Conservation (phyloP, 2,329 filamentous ascomycete species). For the Diaporthe humulicola region DNA sequence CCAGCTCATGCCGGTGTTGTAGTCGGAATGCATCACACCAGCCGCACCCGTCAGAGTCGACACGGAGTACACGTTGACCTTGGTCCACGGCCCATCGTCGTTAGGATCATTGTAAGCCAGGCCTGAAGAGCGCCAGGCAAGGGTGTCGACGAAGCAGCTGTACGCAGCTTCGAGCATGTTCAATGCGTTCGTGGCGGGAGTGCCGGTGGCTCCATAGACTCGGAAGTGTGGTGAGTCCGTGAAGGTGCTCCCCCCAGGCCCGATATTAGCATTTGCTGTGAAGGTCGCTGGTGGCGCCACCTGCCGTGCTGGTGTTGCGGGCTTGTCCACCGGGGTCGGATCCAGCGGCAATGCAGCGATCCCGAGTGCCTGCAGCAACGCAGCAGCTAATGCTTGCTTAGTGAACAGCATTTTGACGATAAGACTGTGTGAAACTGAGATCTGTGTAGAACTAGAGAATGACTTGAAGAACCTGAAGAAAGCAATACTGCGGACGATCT, state of each 20-base stretch:
- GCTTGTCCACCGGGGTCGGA: background rate
- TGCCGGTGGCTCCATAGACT: conserved; percentile 4
- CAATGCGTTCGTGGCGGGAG: conserved; percentile 42
- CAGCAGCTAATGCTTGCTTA: background rate
- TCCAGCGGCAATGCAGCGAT: background rate
- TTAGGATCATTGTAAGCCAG: conserved; percentile 52
- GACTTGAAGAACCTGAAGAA: too few relatives aligned
- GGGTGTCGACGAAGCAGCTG: conserved; percentile 54
- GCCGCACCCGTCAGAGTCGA: conserved; percentile 53
- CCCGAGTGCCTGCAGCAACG: background rate
- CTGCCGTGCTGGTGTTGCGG: conserved; percentile 2
- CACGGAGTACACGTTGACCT: conserved; percentile 62
- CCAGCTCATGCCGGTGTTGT: conserved; percentile 54
- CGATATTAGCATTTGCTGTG: background rate
- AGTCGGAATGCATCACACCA: conserved; percentile 55
- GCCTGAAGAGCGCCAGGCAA: conserved; percentile 56
- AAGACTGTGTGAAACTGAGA: background rate
- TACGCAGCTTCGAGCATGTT: conserved; percentile 44
- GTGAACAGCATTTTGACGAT: background rate
- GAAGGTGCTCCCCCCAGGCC: conserved; percentile 13
- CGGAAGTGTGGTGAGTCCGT: conserved; percentile 27
- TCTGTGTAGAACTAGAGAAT: too few relatives aligned
- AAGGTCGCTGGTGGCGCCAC: background rate
- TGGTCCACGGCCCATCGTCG: conserved; percentile 57
- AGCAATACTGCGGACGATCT: too few relatives aligned